Evolutionary conservation across 495 filamentous ascomycete genomes (phyloP).

Genomic region (Aspergillus biplanus): DNA sequence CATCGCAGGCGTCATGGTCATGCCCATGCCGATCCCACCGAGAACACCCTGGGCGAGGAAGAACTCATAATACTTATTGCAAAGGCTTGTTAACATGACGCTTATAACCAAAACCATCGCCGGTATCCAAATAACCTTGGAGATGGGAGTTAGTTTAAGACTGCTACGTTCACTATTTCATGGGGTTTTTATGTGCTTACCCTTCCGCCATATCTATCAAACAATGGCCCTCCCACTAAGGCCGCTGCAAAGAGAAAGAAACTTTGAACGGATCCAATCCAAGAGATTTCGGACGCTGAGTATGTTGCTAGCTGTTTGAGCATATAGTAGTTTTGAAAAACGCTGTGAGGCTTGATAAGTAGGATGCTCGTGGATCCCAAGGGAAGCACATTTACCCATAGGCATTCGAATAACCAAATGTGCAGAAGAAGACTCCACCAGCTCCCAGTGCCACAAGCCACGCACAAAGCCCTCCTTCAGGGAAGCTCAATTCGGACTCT

Average conservation of each 20-base stretch:
- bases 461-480: constrained; percentile 35
- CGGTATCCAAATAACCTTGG: constrained; percentile 21
- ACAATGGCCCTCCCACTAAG: constrained; percentile 50
- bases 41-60: constrained; percentile 34
- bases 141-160: neutral
- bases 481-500: neutral
- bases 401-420: constrained; percentile 52
- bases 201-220: constrained; percentile 54
- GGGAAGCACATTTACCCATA: constrained; percentile 10
- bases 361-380: neutral
- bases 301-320: constrained; percentile 21
- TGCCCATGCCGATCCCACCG: constrained; percentile 24
- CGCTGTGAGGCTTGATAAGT: constrained; percentile 1
- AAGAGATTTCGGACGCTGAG: constrained; percentile 30
- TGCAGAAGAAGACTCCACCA: constrained; percentile 31
- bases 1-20: constrained; percentile 31
- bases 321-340: constrained; percentile 39
- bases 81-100: constrained; percentile 50
- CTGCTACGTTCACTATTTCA: neutral
- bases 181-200: constrained; percentile 20
- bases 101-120: constrained; percentile 34
- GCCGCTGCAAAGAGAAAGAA: constrained; percentile 55
- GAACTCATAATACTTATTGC: constrained; percentile 44
- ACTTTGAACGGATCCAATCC: constrained; percentile 57
- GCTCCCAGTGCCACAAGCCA: constrained; percentile 37